Evolutionary conservation across 345 rosid genomes (phyloP), one percentile per base, ranked within the genome.

Genomic region (Linum tenue): DNA sequence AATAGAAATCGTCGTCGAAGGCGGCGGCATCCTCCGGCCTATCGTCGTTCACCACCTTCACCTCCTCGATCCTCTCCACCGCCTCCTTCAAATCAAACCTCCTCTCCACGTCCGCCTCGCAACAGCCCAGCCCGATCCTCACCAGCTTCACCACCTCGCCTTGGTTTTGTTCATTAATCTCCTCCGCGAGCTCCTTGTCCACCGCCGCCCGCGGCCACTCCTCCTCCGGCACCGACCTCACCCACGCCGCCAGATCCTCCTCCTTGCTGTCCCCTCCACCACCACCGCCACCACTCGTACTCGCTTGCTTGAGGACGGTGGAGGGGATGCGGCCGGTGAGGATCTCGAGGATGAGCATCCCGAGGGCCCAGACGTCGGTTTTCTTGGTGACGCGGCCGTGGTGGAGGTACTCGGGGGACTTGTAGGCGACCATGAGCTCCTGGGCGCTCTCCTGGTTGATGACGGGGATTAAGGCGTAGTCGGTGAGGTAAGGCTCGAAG

Each of bases 301-400:
- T n/a, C n/a, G 81, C 78, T 38, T 69, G 64, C 37, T 80, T 83
- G 37, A 78, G 48, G 67, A 79, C 83, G 64, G 76, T 87, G 2
- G 86, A 70, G 0, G 97, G 98, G 59, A 81, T 44, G 35, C 74
- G 86, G 1, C 92, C 95, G 0, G 96, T 85, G 31, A 94, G 37
- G 77, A 86, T 80, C 81, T 90, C 99, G 3, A 94, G 64, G 57
- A 94, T 85, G 67, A 94, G 67, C 9, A 85, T 76, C 38, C 99
- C 99, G 0, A 90, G 73, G 10, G 83, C 78, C 97, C 97, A 94
- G 0, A 88, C 83, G 50, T 94, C 97, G 0, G 99, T 94, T 78
- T 90, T 90, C 79, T 84, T 94, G 0, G 95, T 90, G 62, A 90
- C 76, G 2, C 97, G 81, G 1, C 84, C 81, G 1, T 75, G 74